Evolutionary conservation across 345 rosid genomes (phyloP), one percentile per base, ranked within the genome.

Genomic region (Hibiscus mutabilis): DNA sequence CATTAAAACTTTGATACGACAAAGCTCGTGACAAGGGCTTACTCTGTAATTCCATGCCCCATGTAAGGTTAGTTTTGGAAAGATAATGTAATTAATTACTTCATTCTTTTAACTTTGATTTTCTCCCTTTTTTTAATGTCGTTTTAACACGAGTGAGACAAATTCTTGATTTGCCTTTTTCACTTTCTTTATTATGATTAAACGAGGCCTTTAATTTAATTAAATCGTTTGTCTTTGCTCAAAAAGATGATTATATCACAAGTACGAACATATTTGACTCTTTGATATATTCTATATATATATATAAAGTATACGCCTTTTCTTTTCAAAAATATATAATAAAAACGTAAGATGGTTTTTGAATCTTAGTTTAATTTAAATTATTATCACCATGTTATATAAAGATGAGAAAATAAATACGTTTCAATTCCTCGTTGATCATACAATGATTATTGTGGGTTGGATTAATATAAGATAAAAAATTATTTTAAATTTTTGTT

Each of bases 21-120:
- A 66, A 66, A 66, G 70, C 70, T 66, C 70, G 70, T 66, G 70
- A 66, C 3, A 46, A 65, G 16, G 53, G 69, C 29, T 21, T 2
- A n/a, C 6, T 15, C 37, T 2, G 56, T 66, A 47, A 66, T 66
- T 66, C 56, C 35, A 68, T 31, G 56, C 2, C 33, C 10, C 16
- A 18, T 3, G 21, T 37, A 5, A 46, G 66, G 49, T 61, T 35
- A n/a, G 33, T 35, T 9, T n/a, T 15, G 44, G 42, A 61, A 42
- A 16, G 13, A 15, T 49, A 5, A 1, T 16, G 55, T 49, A 16
- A 49, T 49, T 49, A 49, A 49, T 16, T 15, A 49, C 8, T 49
- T 16, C 19, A 15, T 4, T 49, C 6, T 15, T 49, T 4, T 4
- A 5, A 49, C 55, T 49, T 49, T 15, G 55, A 4, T 15, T 49